Percentiles rank a stretch among this genome's conserved stretches.
Conservation (phyloP, 2,329 filamentous ascomycete genomes). For the Trichoderma oligosporum region DNA sequence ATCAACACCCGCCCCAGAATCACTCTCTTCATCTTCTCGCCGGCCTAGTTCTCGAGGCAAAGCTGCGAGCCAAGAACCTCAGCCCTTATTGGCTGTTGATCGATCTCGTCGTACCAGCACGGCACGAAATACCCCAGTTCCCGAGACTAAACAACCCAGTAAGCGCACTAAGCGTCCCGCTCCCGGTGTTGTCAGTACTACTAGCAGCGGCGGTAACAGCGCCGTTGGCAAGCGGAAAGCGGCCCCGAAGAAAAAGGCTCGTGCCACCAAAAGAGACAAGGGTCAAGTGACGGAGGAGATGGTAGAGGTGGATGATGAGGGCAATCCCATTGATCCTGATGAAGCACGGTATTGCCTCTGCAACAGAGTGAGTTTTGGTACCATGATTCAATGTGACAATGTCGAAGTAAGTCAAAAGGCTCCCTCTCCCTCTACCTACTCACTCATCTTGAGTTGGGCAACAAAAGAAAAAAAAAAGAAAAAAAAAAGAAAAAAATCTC, state of each 20-base stretch:
- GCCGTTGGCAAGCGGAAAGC: slow-evolving; percentile 70
- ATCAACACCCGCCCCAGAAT: slow-evolving; percentile 36
- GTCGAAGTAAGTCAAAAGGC: slow-evolving; percentile 56
- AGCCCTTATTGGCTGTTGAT: slow-evolving; percentile 47
- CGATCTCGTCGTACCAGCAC: slow-evolving; percentile 55
- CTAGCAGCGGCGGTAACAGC: slow-evolving; percentile 57
- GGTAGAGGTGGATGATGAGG: slow-evolving; percentile 64
- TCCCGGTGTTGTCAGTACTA: slow-evolving; percentile 65
- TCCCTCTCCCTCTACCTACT: neutral
- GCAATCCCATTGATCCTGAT: slow-evolving; percentile 67
- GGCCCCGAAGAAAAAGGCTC: slow-evolving; percentile 62
- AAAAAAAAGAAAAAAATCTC: too few species aligned
- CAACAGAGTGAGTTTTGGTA: slow-evolving; percentile 74
- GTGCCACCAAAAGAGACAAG: slow-evolving; percentile 47
- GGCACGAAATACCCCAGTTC: slow-evolving; percentile 54
- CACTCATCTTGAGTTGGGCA: too few species aligned
- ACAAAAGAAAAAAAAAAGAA: too few species aligned
- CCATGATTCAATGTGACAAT: slow-evolving; percentile 82
- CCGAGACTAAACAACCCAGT: slow-evolving; percentile 44
- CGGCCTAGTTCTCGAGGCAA: slow-evolving; percentile 53
- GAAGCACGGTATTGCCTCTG: slow-evolving; percentile 76
- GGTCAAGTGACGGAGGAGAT: slow-evolving; percentile 42
- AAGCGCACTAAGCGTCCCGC: slow-evolving; percentile 67
- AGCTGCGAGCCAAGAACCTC: slow-evolving; percentile 49
- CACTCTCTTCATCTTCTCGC: slow-evolving; percentile 31